phyloP scores from a whole-genome alignment of 768 basidiomycete genomes.

The Podaxis sp. region DNA sequence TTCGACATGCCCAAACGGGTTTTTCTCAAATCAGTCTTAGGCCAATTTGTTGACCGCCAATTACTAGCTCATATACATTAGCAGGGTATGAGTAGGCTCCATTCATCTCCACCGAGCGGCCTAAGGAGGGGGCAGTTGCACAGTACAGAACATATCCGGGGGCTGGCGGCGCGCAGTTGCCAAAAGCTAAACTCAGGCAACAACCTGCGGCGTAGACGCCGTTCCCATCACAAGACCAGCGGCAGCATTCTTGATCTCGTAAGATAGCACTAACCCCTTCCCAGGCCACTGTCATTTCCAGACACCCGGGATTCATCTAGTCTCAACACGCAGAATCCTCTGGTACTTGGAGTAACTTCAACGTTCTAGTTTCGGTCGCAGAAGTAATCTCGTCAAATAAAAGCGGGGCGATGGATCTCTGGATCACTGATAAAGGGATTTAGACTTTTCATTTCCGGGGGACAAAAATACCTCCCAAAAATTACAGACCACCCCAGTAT shows the following conservation, averaged over 20 bases:
- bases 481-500: background rate
- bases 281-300: background rate
- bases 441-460: slow-evolving; percentile 10
- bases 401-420: background rate
- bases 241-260: background rate
- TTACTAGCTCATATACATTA: background rate
- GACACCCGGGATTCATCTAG: background rate
- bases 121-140: background rate
- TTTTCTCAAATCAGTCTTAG: background rate
- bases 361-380: background rate
- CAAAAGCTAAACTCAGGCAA: background rate
- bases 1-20: slow-evolving; percentile 7
- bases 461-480: slow-evolving; percentile 6
- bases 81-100: background rate
- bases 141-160: slow-evolving; percentile 3
- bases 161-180: background rate
- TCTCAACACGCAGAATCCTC: background rate
- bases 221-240: background rate
- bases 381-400: background rate
- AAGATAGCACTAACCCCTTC: background rate
- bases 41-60: background rate
- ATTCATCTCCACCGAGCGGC: background rate
- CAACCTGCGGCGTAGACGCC: background rate
- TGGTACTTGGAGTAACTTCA: background rate
- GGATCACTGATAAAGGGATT: slow-evolving; percentile 2